Evolutionary conservation across 2,329 filamentous ascomycete genomes (phyloP).

Genomic region (Aureobasidium subglaciale): DNA sequence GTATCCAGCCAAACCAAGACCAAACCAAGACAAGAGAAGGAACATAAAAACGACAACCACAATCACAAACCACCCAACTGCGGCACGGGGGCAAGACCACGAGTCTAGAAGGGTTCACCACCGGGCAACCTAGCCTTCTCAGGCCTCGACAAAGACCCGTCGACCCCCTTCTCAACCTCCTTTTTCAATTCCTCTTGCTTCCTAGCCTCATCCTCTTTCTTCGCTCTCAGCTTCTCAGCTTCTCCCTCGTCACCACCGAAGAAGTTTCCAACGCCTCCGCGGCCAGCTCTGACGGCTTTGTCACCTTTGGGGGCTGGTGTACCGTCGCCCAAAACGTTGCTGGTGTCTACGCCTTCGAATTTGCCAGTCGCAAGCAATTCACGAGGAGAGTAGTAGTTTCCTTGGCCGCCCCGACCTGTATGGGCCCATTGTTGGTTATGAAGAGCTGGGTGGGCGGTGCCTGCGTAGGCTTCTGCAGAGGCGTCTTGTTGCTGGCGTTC

Average conservation of each 20-base stretch:
- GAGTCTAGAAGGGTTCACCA: constrained; percentile 21
- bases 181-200: constrained; percentile 25
- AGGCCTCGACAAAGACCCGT: constrained; percentile 34
- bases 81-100: background rate
- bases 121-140: constrained; percentile 33
- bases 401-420: constrained; percentile 39
- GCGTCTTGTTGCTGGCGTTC: constrained; percentile 31
- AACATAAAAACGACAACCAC: background rate
- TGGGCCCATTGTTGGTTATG: constrained; percentile 36
- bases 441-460: constrained; percentile 15
- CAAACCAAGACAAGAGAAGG: background rate
- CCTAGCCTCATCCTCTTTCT: constrained; percentile 24
- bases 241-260: constrained; percentile 30
- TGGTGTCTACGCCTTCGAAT: constrained; percentile 25
- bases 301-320: constrained; percentile 5
- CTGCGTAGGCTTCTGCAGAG: constrained; percentile 18
- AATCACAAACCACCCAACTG: too few relatives aligned
- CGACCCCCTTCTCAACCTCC: constrained; percentile 35
- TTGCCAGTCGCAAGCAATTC: constrained; percentile 33
- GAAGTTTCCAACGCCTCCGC: constrained; percentile 43
- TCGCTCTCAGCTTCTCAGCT: constrained; percentile 24
- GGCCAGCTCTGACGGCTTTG: constrained; percentile 28
- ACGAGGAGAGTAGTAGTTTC: constrained; percentile 40
- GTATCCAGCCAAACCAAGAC: too few relatives aligned
- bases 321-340: constrained; percentile 21